A percentile compares a stretch with the other conserved stretches of the same genome.
phyloP scores from a whole-genome alignment of 179 eudicot genomes.

The Corrigiola litoralis region DNA sequence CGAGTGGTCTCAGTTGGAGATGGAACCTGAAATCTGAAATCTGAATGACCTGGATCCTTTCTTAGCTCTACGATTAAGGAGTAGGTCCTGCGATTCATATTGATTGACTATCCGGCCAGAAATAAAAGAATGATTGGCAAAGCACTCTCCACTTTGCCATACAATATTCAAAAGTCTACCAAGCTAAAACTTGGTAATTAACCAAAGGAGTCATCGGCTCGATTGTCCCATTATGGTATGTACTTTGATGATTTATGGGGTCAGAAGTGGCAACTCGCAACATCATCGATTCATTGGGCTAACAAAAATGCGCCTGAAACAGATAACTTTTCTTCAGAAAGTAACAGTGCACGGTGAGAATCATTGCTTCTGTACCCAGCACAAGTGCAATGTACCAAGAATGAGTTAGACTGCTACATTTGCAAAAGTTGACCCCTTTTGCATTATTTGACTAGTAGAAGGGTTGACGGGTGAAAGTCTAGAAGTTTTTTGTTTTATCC shows the following conservation, averaged over 20 bases:
- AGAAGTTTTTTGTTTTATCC: background rate
- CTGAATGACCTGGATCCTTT: no score
- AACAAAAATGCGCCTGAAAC: background rate
- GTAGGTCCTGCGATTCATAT: no score
- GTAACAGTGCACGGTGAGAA: constrained; percentile 9
- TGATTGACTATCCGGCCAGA: no score
- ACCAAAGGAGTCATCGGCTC: no score
- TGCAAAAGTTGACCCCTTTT: constrained; percentile 4
- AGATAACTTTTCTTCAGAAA: constrained; percentile 17
- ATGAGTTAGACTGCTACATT: background rate
- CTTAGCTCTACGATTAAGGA: no score
- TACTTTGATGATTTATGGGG: no score
- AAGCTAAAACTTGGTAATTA: background rate
- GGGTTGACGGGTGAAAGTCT: background rate
- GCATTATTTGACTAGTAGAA: background rate
- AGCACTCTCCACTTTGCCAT: no score
- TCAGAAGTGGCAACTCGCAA: background rate
- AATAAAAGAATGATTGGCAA: no score
- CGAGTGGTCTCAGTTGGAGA: no score
- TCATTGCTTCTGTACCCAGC: constrained; percentile 3
- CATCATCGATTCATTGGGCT: background rate
- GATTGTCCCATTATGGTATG: no score
- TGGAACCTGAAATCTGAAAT: no score
- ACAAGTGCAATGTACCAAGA: constrained; percentile 19
- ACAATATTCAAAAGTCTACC: no score